These are phyloP conservation scores for Racocetra persica DNA, from an alignment of 371 early-diverging fungal species.

Conservation along the genomic window DNA sequence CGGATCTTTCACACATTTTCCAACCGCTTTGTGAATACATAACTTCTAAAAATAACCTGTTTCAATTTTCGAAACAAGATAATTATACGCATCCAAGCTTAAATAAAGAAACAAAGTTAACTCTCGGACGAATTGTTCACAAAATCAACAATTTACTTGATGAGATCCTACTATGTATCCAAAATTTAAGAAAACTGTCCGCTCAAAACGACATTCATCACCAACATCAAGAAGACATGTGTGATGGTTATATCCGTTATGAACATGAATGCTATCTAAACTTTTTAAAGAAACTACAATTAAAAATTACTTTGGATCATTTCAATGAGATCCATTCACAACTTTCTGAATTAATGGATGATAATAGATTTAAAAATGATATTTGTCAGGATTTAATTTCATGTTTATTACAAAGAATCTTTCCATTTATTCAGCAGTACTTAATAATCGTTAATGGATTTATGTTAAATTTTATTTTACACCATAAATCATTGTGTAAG, in stretches of 20 bases:
- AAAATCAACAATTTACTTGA: slow-evolving; percentile 33
- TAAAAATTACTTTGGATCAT: background rate
- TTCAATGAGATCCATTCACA: background rate
- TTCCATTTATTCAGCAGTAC: slow-evolving; percentile 75
- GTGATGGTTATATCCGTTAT: slow-evolving; percentile 25
- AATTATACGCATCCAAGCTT: background rate
- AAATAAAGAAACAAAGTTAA: background rate
- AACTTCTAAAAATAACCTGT: background rate
- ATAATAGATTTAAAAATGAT: slow-evolving; percentile 10
- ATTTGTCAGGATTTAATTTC: slow-evolving; percentile 1
- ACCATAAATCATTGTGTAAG: slow-evolving; percentile 76
- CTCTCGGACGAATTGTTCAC: background rate
- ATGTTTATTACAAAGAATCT: slow-evolving; percentile 44
- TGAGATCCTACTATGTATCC: slow-evolving; percentile 23
- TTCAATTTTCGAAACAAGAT: background rate
- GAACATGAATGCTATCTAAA: slow-evolving; percentile 29
- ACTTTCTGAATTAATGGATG: slow-evolving; percentile 22
- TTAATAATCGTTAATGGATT: slow-evolving; percentile 67
- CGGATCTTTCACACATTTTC: slow-evolving; percentile 22
- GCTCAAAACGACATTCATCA: background rate
- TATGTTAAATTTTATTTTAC: slow-evolving; percentile 64
- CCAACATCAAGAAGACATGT: slow-evolving; percentile 13
- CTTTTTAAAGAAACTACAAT: background rate
- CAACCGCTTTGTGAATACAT: slow-evolving; percentile 31
- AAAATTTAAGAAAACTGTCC: slow-evolving; percentile 15